These are phyloP conservation scores for Fusarium nurragi DNA, from an alignment of 2,329 filamentous ascomycete genomes.

Conservation along the genomic window DNA sequence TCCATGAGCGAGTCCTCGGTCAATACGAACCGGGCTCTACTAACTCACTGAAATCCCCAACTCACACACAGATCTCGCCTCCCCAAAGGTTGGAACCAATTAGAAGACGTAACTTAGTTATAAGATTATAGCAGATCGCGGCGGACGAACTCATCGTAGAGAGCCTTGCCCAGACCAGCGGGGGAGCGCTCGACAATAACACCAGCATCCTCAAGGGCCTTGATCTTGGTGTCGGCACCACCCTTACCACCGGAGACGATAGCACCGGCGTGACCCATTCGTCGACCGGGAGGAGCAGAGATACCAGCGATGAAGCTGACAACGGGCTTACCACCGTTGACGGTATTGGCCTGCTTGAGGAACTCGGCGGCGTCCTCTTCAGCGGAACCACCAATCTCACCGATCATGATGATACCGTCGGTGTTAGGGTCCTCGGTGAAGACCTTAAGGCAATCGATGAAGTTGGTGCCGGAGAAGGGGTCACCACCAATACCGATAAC, in stretches of 20 bases:
- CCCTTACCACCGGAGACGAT: slow-evolving; percentile 98
- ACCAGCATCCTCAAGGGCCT: slow-evolving; percentile 89
- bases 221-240: slow-evolving; percentile 97
- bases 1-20: slow-evolving; percentile 39
- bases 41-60: slow-evolving; percentile 32
- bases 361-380: slow-evolving; percentile 99
- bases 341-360: slow-evolving; percentile 88
- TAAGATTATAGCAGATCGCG: slow-evolving; percentile 84
- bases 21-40: slow-evolving; percentile 33
- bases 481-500: slow-evolving; percentile 98
- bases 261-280: slow-evolving; percentile 98
- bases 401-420: slow-evolving; percentile 99
- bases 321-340: slow-evolving; percentile 87
- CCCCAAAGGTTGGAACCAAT: slow-evolving; percentile 11
- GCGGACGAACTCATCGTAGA: slow-evolving; percentile 96
- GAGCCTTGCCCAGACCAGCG: slow-evolving; percentile 88
- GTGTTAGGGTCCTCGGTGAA: slow-evolving; percentile 97
- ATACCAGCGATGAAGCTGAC: slow-evolving; percentile 99
- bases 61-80: slow-evolving; percentile 22
- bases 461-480: slow-evolving; percentile 98
- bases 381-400: slow-evolving; percentile 96
- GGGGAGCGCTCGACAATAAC: slow-evolving; percentile 97
- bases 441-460: slow-evolving; percentile 98
- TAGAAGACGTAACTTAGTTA: slow-evolving; percentile 23
- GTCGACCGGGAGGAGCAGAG: slow-evolving; percentile 91